Evolutionary conservation across 768 basidiomycete genomes (phyloP).

Genomic region (Glaciozyma martinii): DNA sequence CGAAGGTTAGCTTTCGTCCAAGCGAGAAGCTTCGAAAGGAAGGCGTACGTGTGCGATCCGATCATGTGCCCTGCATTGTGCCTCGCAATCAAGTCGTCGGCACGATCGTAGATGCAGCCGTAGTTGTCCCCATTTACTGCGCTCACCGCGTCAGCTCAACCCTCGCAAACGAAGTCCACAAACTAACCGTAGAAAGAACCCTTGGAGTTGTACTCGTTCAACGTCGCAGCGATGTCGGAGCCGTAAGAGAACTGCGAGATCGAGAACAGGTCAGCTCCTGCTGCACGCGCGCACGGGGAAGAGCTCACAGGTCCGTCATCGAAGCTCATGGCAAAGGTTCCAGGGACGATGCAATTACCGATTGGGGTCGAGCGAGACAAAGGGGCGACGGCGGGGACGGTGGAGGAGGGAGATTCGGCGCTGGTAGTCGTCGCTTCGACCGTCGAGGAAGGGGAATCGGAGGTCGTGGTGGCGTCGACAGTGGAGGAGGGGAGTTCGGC

Average conservation of each 20-base stretch:
- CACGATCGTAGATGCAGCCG: conserved; percentile 22
- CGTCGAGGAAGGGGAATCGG: too few species aligned
- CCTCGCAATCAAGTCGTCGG: not conserved
- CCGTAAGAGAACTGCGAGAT: conserved; percentile 2
- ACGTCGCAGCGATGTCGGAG: not conserved
- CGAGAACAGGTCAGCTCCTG: not conserved
- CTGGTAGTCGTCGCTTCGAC: too few species aligned
- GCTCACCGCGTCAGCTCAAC: not conserved
- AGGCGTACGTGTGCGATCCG: not conserved
- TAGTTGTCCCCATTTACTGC: not conserved
- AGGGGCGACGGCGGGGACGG: too few species aligned
- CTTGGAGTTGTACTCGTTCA: conserved; percentile 5
- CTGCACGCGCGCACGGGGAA: too few species aligned
- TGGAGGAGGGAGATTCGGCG: too few species aligned
- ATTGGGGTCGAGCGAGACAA: too few species aligned
- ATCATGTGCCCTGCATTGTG: conserved; percentile 19
- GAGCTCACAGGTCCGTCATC: conserved; percentile 28
- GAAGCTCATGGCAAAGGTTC: conserved; percentile 26
- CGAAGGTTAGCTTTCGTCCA: too few species aligned
- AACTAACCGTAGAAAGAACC: conserved; percentile 23
- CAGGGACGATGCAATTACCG: too few species aligned
- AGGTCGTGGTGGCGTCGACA: too few species aligned
- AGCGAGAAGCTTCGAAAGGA: not conserved
- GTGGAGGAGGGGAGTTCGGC: too few species aligned
- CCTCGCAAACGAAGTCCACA: conserved; percentile 21